Percentiles rank a stretch among this genome's conserved stretches.
phyloP scores from a whole-genome alignment of 2,329 filamentous ascomycete genomes.

The Monosporascus ibericus region DNA sequence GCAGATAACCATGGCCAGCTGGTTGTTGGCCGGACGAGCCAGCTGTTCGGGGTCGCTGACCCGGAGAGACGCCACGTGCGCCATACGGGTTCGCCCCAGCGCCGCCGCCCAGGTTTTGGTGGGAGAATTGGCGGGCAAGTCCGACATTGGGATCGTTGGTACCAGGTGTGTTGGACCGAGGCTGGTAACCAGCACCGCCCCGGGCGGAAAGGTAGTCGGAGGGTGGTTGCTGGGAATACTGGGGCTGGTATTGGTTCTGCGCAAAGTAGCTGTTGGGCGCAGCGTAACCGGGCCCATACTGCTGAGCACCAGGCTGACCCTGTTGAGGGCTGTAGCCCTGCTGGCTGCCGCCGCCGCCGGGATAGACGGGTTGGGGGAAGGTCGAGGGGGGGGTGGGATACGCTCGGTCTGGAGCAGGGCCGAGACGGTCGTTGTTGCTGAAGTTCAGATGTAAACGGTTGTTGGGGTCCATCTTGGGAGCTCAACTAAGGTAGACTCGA shows the following conservation, averaged over 20 bases:
- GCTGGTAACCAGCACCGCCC: slow-evolving; percentile 35
- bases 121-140: slow-evolving; percentile 90
- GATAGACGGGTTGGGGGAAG: slow-evolving; percentile 83
- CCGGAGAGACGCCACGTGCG: slow-evolving; percentile 60
- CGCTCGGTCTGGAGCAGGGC: slow-evolving; percentile 55
- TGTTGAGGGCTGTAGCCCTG: slow-evolving; percentile 44
- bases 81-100: slow-evolving; percentile 65
- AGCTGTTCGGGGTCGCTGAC: slow-evolving; percentile 77
- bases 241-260: slow-evolving; percentile 49
- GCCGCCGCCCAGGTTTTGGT: slow-evolving; percentile 80
- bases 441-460: slow-evolving; percentile 62
- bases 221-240: slow-evolving; percentile 24
- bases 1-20: slow-evolving; percentile 56
- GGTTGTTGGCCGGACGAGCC: slow-evolving; percentile 60
- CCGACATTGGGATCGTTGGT: slow-evolving; percentile 83
- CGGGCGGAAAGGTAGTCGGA: slow-evolving; percentile 23
- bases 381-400: slow-evolving; percentile 91
- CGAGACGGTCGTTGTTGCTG: slow-evolving; percentile 58
- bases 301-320: slow-evolving; percentile 30
- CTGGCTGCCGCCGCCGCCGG: slow-evolving; percentile 30
- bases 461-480: slow-evolving; percentile 44
- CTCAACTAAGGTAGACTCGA: neutral
- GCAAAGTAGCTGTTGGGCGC: slow-evolving; percentile 53
- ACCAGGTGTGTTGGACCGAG: slow-evolving; percentile 51
- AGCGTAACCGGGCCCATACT: slow-evolving; percentile 41